Conservation (phyloP, 495 filamentous ascomycete species). For the Trypethelium eluteriae region DNA sequence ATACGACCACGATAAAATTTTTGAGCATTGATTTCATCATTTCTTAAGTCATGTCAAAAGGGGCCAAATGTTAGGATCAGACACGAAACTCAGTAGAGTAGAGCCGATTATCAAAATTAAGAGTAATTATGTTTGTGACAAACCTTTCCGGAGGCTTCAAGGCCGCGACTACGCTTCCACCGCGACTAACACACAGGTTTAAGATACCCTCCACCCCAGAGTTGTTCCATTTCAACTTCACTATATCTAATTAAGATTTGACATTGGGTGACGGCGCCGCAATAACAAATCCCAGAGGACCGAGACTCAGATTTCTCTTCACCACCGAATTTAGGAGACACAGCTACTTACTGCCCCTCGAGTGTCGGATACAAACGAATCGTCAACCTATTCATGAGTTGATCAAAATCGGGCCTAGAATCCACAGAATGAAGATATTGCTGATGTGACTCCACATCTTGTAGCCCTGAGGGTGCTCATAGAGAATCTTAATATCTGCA, state of each 20-base stretch:
- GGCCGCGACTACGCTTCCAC: no score
- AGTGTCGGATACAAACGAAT: not conserved
- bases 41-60: not conserved
- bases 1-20: conserved; percentile 53
- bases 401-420: not conserved
- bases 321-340: not conserved
- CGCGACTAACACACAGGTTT: not conserved
- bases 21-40: conserved; percentile 19
- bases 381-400: not conserved
- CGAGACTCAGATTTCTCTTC: not conserved
- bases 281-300: not conserved
- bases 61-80: not conserved
- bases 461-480: not conserved
- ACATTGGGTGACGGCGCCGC: not conserved
- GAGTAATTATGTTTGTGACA: no score
- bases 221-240: not conserved
- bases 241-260: not conserved
- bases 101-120: not conserved
- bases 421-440: not conserved
- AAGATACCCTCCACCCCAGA: not conserved
- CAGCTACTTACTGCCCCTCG: not conserved
- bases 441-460: not conserved
- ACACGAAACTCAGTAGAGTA: not conserved
- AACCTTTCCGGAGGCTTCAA: no score
- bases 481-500: conserved; percentile 1